Evolutionary conservation across 257 asterid genomes (phyloP).

Genomic region (Pogostemon cablin): DNA sequence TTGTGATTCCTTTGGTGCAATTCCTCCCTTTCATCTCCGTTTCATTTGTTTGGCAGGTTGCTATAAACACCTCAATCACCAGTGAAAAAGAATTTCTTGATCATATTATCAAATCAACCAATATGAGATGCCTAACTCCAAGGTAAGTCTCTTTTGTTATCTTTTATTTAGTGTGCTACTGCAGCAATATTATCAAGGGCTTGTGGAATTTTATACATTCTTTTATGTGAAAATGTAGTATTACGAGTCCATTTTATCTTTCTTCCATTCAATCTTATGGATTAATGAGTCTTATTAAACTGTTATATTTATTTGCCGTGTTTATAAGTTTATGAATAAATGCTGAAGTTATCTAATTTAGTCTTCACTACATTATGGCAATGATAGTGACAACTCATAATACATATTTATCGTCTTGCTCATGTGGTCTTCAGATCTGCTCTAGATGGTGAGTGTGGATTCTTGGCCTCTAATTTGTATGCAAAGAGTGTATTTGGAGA

Average conservation of each 20-base stretch:
- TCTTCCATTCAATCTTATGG: conserved; percentile 5
- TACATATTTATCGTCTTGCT: conserved; percentile 1
- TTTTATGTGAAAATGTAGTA: background rate
- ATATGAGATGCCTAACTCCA: conserved; percentile 95
- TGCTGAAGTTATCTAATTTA: background rate
- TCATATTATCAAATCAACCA: conserved; percentile 93
- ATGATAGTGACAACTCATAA: conserved; percentile 14
- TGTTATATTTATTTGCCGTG: background rate
- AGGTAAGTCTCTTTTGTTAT: conserved; percentile 53
- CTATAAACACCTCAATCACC: conserved; percentile 86
- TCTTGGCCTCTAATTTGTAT: conserved; percentile 91
- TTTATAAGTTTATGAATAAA: conserved; percentile 2
- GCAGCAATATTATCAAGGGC: conserved; percentile 1
- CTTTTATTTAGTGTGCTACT: conserved; percentile 1
- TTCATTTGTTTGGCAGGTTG: conserved; percentile 65
- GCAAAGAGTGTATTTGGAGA: conserved; percentile 99
- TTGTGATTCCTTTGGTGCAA: background rate
- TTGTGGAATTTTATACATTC: background rate
- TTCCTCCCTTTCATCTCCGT: conserved; percentile 1
- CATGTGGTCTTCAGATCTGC: conserved; percentile 72
- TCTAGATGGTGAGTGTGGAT: conserved; percentile 95
- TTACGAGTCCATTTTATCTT: background rate
- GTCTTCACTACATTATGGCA: conserved; percentile 8
- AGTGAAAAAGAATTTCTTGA: conserved; percentile 92
- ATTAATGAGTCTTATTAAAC: background rate